These are phyloP conservation scores for Cordyceps cicadae DNA, from an alignment of 2,329 filamentous ascomycete species.

Conservation along the genomic window DNA sequence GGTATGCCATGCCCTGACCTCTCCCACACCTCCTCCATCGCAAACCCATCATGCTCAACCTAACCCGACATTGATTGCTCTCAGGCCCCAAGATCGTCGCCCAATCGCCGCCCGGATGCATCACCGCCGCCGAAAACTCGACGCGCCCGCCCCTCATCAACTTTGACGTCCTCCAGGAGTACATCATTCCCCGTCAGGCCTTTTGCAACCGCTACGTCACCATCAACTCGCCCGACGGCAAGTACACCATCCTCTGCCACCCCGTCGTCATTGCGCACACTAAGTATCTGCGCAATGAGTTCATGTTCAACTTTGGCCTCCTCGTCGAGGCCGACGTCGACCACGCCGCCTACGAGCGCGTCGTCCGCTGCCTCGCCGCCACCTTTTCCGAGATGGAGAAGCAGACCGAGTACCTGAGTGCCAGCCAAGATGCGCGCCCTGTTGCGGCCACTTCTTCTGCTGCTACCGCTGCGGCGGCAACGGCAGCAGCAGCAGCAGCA, in stretches of 20 bases:
- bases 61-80: neutral
- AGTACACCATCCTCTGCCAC: constrained; percentile 74
- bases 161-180: constrained; percentile 80
- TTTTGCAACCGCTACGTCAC: constrained; percentile 89
- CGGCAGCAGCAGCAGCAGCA: constrained; percentile 23
- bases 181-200: constrained; percentile 89
- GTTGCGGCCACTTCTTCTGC: constrained; percentile 27
- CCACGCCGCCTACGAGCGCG: constrained; percentile 70
- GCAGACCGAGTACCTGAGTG: constrained; percentile 75
- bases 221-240: constrained; percentile 61
- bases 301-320: constrained; percentile 96
- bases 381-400: constrained; percentile 87
- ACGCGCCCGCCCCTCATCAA: constrained; percentile 58
- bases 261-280: constrained; percentile 79
- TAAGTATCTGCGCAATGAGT: constrained; percentile 85
- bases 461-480: constrained; percentile 26
- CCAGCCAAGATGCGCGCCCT: constrained; percentile 37
- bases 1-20: constrained; percentile 30
- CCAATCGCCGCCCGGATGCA: constrained; percentile 54
- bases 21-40: neutral
- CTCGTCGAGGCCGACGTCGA: constrained; percentile 62
- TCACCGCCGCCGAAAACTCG: constrained; percentile 37
- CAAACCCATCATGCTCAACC: neutral
- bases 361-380: constrained; percentile 76
- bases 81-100: constrained; percentile 55